Evolutionary conservation across 2,329 filamentous ascomycete genomes (phyloP).

Genomic region (Ceratocystis diversiconidia): DNA sequence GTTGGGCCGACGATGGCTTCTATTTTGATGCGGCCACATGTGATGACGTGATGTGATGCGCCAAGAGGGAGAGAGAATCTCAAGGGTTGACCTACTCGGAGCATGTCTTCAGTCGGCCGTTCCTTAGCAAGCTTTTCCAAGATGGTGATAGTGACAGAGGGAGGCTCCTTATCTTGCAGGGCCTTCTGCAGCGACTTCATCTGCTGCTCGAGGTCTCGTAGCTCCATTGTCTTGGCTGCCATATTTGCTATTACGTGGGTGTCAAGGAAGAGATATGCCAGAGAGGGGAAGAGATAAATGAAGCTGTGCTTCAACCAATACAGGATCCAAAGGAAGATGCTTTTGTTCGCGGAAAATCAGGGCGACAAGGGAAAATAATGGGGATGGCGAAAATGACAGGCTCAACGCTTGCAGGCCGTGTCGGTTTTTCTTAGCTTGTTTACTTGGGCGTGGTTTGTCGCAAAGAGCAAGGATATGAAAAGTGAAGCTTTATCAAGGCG

Average conservation of each 20-base stretch:
- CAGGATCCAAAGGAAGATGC: too few species aligned
- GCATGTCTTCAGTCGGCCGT: slow-evolving; percentile 76
- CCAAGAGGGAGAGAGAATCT: neutral
- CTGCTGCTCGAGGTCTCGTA: slow-evolving; percentile 64
- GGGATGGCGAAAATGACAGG: neutral
- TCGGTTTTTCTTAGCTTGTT: too few species aligned
- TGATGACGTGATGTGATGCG: neutral
- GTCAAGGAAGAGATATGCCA: neutral
- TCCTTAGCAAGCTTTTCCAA: slow-evolving; percentile 68
- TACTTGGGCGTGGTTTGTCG: slow-evolving; percentile 6
- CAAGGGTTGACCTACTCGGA: slow-evolving; percentile 46
- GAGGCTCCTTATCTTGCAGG: slow-evolving; percentile 56
- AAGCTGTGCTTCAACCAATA: too few species aligned
- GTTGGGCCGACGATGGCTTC: neutral
- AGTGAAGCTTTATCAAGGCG: neutral
- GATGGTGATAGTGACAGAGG: slow-evolving; percentile 56
- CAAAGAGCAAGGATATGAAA: neutral
- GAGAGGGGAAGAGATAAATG: neutral
- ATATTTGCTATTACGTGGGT: neutral
- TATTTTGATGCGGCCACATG: neutral
- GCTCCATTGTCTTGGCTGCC: slow-evolving; percentile 45
- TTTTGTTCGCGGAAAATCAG: too few species aligned
- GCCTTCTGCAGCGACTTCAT: slow-evolving; percentile 73
- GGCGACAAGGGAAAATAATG: neutral
- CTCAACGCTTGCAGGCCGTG: neutral